Evolutionary conservation across 2,329 filamentous ascomycete species (phyloP), one percentile per base, ranked within the genome.

Genomic region (Thermomyces lanuginosus): DNA sequence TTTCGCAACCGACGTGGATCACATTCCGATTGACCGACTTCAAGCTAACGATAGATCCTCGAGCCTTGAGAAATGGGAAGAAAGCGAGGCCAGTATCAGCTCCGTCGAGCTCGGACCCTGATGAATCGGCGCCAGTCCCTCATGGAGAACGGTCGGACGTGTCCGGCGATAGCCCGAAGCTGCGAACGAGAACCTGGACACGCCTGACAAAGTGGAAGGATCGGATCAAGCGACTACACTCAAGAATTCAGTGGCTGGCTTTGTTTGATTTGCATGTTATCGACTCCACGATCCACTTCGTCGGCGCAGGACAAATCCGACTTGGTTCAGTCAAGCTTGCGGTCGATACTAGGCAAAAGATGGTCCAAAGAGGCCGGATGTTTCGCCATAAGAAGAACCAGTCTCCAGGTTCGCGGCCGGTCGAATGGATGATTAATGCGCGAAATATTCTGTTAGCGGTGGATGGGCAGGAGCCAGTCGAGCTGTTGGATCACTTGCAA

Each of bases 1-100:
- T 98, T 55, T 82, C 86, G 24, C 83, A 95, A 51, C 89, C 89
- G 22, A 95, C 91, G 36, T 95, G 86, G 83, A 61, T 92, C 42
- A 95, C 84, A 49, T 64, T 98, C 26, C 79, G 89, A 6, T 57
- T 98, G 33, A 80, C 72, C 43, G 89, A 93, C 47, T 61, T 93
- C 26, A 78, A 74, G 26, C 65, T 98, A 26, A 91, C 81, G 0
- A 51, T 95, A 22, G 81, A 98, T 46, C 60, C 83, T 23, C 66
- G 69, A 33, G 66, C 71, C 24, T 53, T 89, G 21, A 40, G 38
- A 15, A 46, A 40, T 30, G 32, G 39, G 26, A 44, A 43, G 16
- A 45, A 48, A 29, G 43, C 39, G 16, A 32, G 26, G 21, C 37
- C 38, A 27, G 36, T 33, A 12, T 36, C 36, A 9, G 33, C 41